Evolutionary conservation across 1,139 yeast species (phyloP).

Genomic region (Scheffersomyces quercinus): DNA sequence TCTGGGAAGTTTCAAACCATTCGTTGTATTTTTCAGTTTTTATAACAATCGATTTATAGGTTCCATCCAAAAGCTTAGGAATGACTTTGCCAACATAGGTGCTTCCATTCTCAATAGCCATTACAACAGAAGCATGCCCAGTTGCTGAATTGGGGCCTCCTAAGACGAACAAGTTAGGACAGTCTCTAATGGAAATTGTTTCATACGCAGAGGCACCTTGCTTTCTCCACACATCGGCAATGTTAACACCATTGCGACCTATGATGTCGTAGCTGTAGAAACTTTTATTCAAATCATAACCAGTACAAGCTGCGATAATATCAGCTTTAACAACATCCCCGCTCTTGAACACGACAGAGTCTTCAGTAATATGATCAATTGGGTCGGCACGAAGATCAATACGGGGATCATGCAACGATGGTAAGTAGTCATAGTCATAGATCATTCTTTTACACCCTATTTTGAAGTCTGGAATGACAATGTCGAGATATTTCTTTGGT

Average conservation of each 20-base stretch:
- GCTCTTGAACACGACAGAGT: constrained; percentile 30
- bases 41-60: constrained; percentile 30
- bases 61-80: constrained; percentile 30
- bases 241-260: constrained; percentile 29
- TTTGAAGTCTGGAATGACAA: constrained; percentile 39
- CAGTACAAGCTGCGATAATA: constrained; percentile 48
- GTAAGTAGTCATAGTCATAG: constrained; percentile 39
- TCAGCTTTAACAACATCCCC: constrained; percentile 37
- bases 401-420: constrained; percentile 33
- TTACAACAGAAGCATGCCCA: constrained; percentile 46
- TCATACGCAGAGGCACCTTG: constrained; percentile 40
- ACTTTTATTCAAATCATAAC: constrained; percentile 30
- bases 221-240: constrained; percentile 28
- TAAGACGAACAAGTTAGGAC: constrained; percentile 39
- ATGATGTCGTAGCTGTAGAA: constrained; percentile 19
- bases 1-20: constrained; percentile 36
- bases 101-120: constrained; percentile 42
- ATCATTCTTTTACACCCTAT: constrained; percentile 47
- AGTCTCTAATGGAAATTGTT: constrained; percentile 32
- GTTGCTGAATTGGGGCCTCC: constrained; percentile 48
- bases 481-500: constrained; percentile 36
- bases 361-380: constrained; percentile 28
- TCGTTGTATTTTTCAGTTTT: constrained; percentile 34
- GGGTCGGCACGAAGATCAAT: constrained; percentile 25
- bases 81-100: constrained; percentile 26